A percentile compares a stretch with the other conserved stretches of the same genome.
Evolutionary conservation across 768 basidiomycete genomes (phyloP).

Genomic region (Crucibulum laeve): DNA sequence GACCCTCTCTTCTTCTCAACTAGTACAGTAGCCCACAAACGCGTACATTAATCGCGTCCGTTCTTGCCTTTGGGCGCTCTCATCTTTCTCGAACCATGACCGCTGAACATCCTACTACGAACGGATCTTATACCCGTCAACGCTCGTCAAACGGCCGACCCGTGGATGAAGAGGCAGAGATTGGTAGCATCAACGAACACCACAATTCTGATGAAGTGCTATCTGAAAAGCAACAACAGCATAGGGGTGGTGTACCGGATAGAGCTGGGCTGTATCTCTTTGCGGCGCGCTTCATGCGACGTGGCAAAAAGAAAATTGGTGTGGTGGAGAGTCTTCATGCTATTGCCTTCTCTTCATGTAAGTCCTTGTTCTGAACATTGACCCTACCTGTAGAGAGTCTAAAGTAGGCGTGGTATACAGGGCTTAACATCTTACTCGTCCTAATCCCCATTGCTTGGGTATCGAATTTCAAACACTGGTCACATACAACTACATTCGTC

Average conservation of each 20-base stretch:
- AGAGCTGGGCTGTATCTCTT: constrained; percentile 23
- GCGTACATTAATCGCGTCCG: neutral
- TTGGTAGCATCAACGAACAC: neutral
- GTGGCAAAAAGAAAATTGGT: constrained; percentile 40
- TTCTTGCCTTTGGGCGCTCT: neutral
- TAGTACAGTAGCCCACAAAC: too few relatives aligned
- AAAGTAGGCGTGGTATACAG: constrained; percentile 22
- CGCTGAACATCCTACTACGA: neutral
- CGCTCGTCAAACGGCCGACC: neutral
- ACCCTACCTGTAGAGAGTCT: neutral
- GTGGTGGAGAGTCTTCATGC: constrained; percentile 38
- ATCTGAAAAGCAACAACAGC: neutral
- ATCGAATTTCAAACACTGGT: constrained; percentile 44
- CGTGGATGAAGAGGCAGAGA: neutral
- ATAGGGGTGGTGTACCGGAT: neutral
- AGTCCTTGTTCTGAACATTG: constrained; percentile 10
- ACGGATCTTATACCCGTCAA: neutral
- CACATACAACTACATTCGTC: constrained; percentile 34
- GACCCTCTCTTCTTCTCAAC: too few relatives aligned
- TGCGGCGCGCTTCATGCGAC: constrained; percentile 41
- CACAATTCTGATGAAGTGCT: neutral
- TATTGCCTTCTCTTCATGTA: constrained; percentile 52
- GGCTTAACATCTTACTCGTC: constrained; percentile 54
- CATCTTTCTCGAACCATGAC: neutral
- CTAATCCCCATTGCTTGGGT: constrained; percentile 61